These are phyloP conservation scores for Nemophila menziesii DNA, from an alignment of 257 asterid genomes.

Conservation along the genomic window DNA sequence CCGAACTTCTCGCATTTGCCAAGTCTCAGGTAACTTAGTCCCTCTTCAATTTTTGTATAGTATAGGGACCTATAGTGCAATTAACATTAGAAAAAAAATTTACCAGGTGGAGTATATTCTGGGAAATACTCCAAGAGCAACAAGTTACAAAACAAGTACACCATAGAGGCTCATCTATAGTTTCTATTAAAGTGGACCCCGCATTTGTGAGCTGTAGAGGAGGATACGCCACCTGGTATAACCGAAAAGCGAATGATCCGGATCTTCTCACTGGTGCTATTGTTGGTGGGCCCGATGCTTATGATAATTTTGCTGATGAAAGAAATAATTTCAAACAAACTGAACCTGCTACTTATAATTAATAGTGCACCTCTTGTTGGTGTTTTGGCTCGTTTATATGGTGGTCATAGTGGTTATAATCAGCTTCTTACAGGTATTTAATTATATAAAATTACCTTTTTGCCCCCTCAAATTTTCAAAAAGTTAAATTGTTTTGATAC, in stretches of 20 bases:
- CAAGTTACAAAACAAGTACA: conserved; percentile 89
- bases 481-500: conserved; percentile 4
- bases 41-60: too few relatives aligned
- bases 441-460: too few relatives aligned
- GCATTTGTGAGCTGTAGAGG: conserved; percentile 80
- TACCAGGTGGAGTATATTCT: conserved; percentile 83
- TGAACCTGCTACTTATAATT: conserved; percentile 97
- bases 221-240: conserved; percentile 92
- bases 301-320: conserved; percentile 89
- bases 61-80: background rate
- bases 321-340: conserved; percentile 93
- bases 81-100: background rate
- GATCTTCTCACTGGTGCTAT: conserved; percentile 83
- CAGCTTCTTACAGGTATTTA: conserved; percentile 80
- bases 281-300: conserved; percentile 99
- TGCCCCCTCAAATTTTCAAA: too few relatives aligned
- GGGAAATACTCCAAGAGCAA: conserved; percentile 95
- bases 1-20: conserved; percentile 68
- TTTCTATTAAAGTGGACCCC: conserved; percentile 62
- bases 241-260: conserved; percentile 70
- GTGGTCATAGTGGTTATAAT: conserved; percentile 57
- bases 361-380: conserved; percentile 88
- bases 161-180: conserved; percentile 91
- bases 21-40: conserved; percentile 75
- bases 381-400: conserved; percentile 63